These are phyloP conservation scores for Cydonia oblonga DNA, from an alignment of 331 rosid species.

Conservation along the genomic window DNA sequence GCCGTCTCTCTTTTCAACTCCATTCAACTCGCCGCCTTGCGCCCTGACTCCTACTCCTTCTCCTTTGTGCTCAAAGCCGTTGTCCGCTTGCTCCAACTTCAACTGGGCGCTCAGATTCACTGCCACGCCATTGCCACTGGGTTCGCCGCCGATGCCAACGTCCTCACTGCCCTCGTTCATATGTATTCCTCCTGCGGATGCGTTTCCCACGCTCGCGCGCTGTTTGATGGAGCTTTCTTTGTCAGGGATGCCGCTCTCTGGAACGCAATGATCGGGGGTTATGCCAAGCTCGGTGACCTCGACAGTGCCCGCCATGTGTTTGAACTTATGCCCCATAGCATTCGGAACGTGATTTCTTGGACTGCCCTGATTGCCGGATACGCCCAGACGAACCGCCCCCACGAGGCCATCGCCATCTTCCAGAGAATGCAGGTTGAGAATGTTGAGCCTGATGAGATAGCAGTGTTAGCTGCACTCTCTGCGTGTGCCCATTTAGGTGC, in stretches of 20 bases:
- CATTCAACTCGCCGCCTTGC: conserved; percentile 18
- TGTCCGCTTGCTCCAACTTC: conserved; percentile 2
- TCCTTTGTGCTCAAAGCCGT: conserved; percentile 51
- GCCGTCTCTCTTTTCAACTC: conserved; percentile 31
- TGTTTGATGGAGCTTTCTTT: conserved; percentile 25
- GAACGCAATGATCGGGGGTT: conserved; percentile 52
- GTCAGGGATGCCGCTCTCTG: conserved; percentile 23
- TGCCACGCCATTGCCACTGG: conserved; percentile 37
- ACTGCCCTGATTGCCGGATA: conserved; percentile 51
- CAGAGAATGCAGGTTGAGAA: conserved; percentile 43
- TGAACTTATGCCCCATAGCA: conserved; percentile 37
- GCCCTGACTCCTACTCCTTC: conserved; percentile 49
- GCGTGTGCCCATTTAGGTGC: conserved; percentile 67
- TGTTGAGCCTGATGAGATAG: conserved; percentile 51
- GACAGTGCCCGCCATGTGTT: conserved; percentile 41
- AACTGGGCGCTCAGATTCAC: conserved; percentile 38
- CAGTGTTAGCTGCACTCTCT: conserved; percentile 44
- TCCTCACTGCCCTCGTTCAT: conserved; percentile 33
- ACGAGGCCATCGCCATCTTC: conserved; percentile 44
- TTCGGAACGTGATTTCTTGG: conserved; percentile 50
- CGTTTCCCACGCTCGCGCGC: conserved; percentile 36
- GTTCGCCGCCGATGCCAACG: conserved; percentile 17
- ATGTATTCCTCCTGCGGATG: conserved; percentile 43
- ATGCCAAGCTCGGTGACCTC: conserved; percentile 44
- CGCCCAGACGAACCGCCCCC: conserved; percentile 30